phyloP scores from a whole-genome alignment of 1,284 basidiomycete species.

The Sparassis latifolia region DNA sequence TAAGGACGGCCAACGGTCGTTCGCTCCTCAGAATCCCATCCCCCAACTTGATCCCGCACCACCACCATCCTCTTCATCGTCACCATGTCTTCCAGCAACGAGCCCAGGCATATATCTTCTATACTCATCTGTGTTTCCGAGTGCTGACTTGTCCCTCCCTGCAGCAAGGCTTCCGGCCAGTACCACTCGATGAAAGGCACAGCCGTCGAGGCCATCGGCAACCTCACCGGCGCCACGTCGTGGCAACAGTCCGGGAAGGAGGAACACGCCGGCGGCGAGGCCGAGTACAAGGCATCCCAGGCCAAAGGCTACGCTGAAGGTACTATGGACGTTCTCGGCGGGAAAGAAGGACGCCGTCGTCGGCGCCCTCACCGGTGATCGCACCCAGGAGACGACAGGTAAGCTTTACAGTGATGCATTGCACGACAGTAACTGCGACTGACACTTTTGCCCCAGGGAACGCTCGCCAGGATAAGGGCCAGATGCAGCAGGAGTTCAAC shows the following conservation, averaged over 20 bases:
- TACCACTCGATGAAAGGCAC: slow-evolving; percentile 56
- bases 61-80: not conserved
- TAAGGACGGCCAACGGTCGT: too few species aligned
- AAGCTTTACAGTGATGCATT: slow-evolving; percentile 13
- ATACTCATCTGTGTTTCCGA: too few species aligned
- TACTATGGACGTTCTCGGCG: slow-evolving; percentile 46
- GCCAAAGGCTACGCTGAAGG: slow-evolving; percentile 54
- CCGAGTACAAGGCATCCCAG: slow-evolving; percentile 51
- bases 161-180: slow-evolving; percentile 61
- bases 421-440: not conserved
- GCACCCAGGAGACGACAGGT: slow-evolving; percentile 53
- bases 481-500: slow-evolving; percentile 47
- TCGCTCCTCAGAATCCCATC: too few species aligned
- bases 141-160: too few species aligned
- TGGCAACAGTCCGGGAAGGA: slow-evolving; percentile 58
- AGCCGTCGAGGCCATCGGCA: slow-evolving; percentile 51
- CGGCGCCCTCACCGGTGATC: slow-evolving; percentile 58
- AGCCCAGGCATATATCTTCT: slow-evolving; percentile 8
- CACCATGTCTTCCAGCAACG: slow-evolving; percentile 7
- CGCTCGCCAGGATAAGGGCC: slow-evolving; percentile 49
- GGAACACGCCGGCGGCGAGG: slow-evolving; percentile 62
- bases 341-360: slow-evolving; percentile 62
- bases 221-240: slow-evolving; percentile 37
- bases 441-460: slow-evolving; percentile 32
- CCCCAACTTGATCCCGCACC: not conserved